phyloP scores from a whole-genome alignment of 768 basidiomycete genomes.

The Pholiota microspora region DNA sequence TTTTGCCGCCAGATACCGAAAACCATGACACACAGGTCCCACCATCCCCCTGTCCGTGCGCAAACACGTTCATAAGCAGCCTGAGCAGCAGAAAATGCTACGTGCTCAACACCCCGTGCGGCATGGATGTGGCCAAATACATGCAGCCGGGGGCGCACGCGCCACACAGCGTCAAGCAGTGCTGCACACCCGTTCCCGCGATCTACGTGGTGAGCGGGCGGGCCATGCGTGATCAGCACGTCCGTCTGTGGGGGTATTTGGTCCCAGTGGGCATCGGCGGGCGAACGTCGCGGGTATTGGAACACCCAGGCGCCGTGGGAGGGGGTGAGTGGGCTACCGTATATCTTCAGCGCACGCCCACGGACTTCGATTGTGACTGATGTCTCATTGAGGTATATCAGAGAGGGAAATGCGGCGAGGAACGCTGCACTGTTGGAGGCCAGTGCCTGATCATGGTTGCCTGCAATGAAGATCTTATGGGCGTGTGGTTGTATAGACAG shows the following conservation, averaged over 20 bases:
- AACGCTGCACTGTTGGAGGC: conserved; percentile 13
- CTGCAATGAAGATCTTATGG: conserved; percentile 40
- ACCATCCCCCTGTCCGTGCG: conserved; percentile 16
- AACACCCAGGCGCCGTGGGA: conserved; percentile 32
- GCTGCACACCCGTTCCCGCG: conserved; percentile 29
- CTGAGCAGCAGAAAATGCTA: conserved; percentile 31
- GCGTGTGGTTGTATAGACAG: conserved; percentile 29
- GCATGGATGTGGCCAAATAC: conserved; percentile 44
- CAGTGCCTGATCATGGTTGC: conserved; percentile 35
- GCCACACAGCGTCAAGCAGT: conserved; percentile 31
- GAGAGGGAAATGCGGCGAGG: conserved; percentile 20
- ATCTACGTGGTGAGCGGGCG: conserved; percentile 33
- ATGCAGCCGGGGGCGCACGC: conserved; percentile 32
- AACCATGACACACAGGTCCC: conserved; percentile 7
- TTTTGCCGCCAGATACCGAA: background rate
- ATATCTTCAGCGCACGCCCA: conserved; percentile 28
- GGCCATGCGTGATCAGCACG: conserved; percentile 43
- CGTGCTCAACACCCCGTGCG: conserved; percentile 29
- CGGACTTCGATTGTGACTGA: conserved; percentile 25
- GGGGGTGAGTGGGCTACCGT: conserved; percentile 40
- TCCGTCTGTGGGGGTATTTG: conserved; percentile 29
- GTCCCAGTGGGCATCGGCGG: conserved; percentile 22
- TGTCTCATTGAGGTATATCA: conserved; percentile 38
- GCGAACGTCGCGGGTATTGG: conserved; percentile 29
- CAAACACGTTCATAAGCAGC: background rate